Evolutionary conservation across 495 filamentous ascomycete genomes (phyloP).

Genomic region (Penicillium bialowiezense): DNA sequence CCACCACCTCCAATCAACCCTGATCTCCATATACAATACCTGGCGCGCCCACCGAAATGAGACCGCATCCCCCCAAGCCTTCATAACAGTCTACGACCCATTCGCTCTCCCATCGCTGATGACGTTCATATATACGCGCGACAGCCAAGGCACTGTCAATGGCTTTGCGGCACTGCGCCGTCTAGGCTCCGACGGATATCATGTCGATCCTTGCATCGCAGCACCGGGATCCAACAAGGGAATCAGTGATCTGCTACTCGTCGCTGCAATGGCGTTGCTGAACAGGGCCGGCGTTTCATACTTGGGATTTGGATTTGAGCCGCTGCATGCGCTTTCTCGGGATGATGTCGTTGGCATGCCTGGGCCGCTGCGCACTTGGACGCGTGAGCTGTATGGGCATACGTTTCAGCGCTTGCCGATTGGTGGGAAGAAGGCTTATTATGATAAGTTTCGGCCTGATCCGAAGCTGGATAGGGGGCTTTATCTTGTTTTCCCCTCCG

Average conservation of each 20-base stretch:
- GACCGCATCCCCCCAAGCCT: constrained; percentile 29
- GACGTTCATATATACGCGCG: constrained; percentile 42
- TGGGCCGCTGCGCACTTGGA: constrained; percentile 18
- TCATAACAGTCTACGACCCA: constrained; percentile 43
- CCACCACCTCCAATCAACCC: constrained; percentile 24
- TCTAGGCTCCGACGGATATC: constrained; percentile 37
- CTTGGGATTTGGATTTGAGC: constrained; percentile 42
- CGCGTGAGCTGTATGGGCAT: constrained; percentile 25
- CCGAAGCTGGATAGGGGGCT: constrained; percentile 27
- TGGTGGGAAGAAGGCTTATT: constrained; percentile 41
- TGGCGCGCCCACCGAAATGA: constrained; percentile 37
- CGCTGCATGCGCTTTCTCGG: constrained; percentile 18
- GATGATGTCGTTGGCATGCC: constrained; percentile 32
- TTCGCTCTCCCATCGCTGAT: constrained; percentile 40
- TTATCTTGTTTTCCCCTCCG: constrained; percentile 35
- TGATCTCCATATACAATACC: constrained; percentile 35
- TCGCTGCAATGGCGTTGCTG: constrained; percentile 36
- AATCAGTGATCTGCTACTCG: constrained; percentile 38
- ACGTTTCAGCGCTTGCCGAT: constrained; percentile 33
- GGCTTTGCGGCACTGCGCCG: constrained; percentile 41
- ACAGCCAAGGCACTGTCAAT: constrained; percentile 25
- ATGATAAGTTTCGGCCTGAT: constrained; percentile 43
- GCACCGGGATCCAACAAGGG: constrained; percentile 33
- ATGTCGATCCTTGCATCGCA: constrained; percentile 44
- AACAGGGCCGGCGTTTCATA: constrained; percentile 29